phyloP scores from a whole-genome alignment of 2,329 filamentous ascomycete species.

The Aspergillus tanneri region DNA sequence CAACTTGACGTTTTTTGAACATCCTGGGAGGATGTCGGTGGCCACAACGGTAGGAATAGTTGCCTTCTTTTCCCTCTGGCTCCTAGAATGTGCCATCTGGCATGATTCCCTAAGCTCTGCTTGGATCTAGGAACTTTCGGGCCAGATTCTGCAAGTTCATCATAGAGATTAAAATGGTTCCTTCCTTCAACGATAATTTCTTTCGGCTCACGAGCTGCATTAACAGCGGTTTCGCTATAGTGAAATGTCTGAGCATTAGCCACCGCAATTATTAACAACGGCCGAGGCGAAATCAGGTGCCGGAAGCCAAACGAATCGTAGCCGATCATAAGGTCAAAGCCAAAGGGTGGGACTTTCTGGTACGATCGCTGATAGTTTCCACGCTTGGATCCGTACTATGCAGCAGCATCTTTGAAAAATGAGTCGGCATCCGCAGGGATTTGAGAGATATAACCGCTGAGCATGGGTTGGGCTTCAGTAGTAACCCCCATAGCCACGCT shows the following conservation, averaged over 20 bases:
- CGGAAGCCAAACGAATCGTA: conserved; percentile 28
- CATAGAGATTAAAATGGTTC: conserved; percentile 30
- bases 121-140: too few relatives aligned
- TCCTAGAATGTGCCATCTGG: too few relatives aligned
- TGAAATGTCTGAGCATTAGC: conserved; percentile 23
- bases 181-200: conserved; percentile 25
- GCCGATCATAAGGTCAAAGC: conserved; percentile 25
- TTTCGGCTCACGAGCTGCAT: conserved; percentile 26
- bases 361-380: conserved; percentile 21
- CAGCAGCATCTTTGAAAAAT: conserved; percentile 16
- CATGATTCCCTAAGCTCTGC: too few relatives aligned
- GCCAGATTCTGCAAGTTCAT: conserved; percentile 23
- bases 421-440: conserved; percentile 9
- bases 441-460: conserved; percentile 1
- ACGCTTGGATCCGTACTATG: conserved; percentile 25
- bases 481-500: conserved; percentile 7
- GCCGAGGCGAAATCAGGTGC: conserved; percentile 26
- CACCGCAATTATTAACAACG: conserved; percentile 29
- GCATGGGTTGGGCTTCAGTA: conserved; percentile 4
- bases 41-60: too few relatives aligned
- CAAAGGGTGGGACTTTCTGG: conserved; percentile 18
- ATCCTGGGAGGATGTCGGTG: too few relatives aligned
- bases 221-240: conserved; percentile 24
- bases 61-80: too few relatives aligned
- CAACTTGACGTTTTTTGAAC: too few relatives aligned